Evolutionary conservation across 352 stramenopile genomes (phyloP), one percentile per base, ranked within the genome.

Genomic region (Phytophthora europaea): DNA sequence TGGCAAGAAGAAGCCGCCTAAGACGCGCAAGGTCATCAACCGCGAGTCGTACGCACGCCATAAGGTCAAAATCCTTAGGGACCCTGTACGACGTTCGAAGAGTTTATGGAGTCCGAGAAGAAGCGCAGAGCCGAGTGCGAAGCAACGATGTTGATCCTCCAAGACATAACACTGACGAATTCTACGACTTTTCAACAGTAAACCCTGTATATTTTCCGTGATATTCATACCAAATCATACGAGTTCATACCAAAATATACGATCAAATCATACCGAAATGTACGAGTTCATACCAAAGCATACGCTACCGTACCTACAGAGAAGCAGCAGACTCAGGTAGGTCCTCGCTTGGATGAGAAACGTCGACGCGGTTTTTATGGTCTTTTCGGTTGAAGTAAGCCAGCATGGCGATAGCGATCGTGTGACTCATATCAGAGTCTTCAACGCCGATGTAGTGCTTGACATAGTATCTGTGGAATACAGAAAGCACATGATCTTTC

Each of bases 371-470:
- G 8, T 12, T 23, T 8, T 59, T 59, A 13, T 28, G 52, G 23
- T 45, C 52, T 40, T 59, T 62, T 57, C 45, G 34, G 47, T 59
- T 15, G 22, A 67, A 59, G 5, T 48, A 48, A 15, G 48, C 60
- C 28, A 59, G 47, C 33, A 51, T 67, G 13, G 33, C 38, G 20
- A 67, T 26, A 7, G 48, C 50, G 9, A 66, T 34, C 43, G 40
- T 53, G 26, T 64, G 38, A 31, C 12, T 31, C 6, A 4, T 52
- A 7, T 18, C 33, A 8, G n/a, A 8, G 47, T 50, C 43, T 13
- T 13, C 43, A 1, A 16, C 36, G 2, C 26, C n/a, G 7, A 7
- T 6, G 10, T 66, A 67, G 33, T 67, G n/a, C 10, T 57, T 58
- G n/a, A n/a, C 47, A 33, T 52, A 58, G 33, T 59, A 57, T 7